Evolutionary conservation across 768 basidiomycete species (phyloP).

Genomic region (Russula emetica): DNA sequence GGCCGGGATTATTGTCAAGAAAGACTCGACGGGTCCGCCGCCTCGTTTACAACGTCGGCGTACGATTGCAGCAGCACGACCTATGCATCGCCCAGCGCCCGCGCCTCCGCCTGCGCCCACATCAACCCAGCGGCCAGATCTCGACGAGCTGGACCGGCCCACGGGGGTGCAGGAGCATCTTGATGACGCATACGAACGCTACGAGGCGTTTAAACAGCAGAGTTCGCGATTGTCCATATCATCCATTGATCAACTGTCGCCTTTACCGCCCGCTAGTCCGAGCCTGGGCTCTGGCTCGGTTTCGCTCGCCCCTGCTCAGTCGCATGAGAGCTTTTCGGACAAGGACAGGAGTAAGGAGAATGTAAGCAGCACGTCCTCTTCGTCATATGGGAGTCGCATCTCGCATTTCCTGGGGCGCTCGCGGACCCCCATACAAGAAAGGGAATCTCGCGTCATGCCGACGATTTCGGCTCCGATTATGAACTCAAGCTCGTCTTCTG

Average conservation of each 20-base stretch:
- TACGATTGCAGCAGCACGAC: slow-evolving; percentile 32
- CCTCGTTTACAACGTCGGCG: slow-evolving; percentile 26
- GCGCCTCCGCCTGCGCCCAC: slow-evolving; percentile 39
- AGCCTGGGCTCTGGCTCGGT: slow-evolving; percentile 1
- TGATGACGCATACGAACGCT: slow-evolving; percentile 87
- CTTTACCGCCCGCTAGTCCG: slow-evolving; percentile 15
- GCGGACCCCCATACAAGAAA: slow-evolving; percentile 50
- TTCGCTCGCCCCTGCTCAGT: slow-evolving; percentile 1
- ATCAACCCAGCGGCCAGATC: slow-evolving; percentile 32
- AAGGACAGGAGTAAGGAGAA: slow-evolving; percentile 35
- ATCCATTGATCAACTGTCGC: slow-evolving; percentile 45
- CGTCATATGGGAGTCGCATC: slow-evolving; percentile 20
- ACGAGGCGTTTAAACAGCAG: slow-evolving; percentile 72
- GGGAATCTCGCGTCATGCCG: slow-evolving; percentile 42
- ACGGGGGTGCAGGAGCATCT: slow-evolving; percentile 35
- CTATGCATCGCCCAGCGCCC: slow-evolving; percentile 49
- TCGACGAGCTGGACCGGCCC: neutral
- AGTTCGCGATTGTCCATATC: slow-evolving; percentile 57
- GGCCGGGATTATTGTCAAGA: slow-evolving; percentile 76
- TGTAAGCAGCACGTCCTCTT: neutral
- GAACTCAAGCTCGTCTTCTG: slow-evolving; percentile 45
- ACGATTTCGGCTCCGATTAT: slow-evolving; percentile 69
- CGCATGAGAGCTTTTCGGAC: slow-evolving; percentile 30
- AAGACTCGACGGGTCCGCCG: slow-evolving; percentile 48
- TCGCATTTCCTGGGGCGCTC: slow-evolving; percentile 60